Evolutionary conservation across 2,329 filamentous ascomycete genomes (phyloP), one percentile per base, ranked within the genome.

Genomic region (Trichoderma harzianum): DNA sequence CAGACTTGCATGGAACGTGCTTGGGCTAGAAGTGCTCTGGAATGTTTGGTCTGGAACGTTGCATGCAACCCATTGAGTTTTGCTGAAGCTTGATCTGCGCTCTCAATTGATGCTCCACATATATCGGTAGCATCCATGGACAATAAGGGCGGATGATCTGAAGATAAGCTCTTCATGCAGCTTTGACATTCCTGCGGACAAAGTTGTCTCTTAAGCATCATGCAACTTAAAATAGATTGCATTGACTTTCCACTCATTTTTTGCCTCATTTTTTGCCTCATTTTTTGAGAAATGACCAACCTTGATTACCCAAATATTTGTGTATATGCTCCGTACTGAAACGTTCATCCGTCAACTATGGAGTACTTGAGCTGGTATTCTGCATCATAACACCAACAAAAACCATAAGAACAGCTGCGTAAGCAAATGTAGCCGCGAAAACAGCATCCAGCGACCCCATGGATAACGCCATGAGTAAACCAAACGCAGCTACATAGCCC

Each of bases 1-100:
- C n/a, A 3, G 5, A 53, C 18, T 21, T 51, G 47, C 11, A 34
- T 32, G 64, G 51, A 53, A 53, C 43, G 36, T 67, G 47, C 32
- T 34, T 26, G 21, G 36, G 30, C 51, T 28, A 67, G 64, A 67
- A 67, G 51, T 10, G 10, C 51, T 58, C 34, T 58, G 64, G 51
- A 67, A 67, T 67, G 64, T n/a, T 30, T 30, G 61, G 47, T 30
- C 51, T 67, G 64, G 51, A 53, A 57, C 30, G 47, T 55, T 53
- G 43, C 39, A 32, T 32, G 63, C 63, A 55, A 55, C 39, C 30
- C 39, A 43, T 55, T 26, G n/a, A 7, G 10, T 57, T 57, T 28
- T 30, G 53, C 14, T 57, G 12, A 57, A 60, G 57, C 10, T 32
- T n/a, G 32, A 66, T 66, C 47, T 66, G 26, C 43, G 6, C 30